Percentiles rank a stretch among this genome's conserved stretches.
Evolutionary conservation across 1,139 yeast species (phyloP).

Genomic region (Hemisphaericaspora subhashii): DNA sequence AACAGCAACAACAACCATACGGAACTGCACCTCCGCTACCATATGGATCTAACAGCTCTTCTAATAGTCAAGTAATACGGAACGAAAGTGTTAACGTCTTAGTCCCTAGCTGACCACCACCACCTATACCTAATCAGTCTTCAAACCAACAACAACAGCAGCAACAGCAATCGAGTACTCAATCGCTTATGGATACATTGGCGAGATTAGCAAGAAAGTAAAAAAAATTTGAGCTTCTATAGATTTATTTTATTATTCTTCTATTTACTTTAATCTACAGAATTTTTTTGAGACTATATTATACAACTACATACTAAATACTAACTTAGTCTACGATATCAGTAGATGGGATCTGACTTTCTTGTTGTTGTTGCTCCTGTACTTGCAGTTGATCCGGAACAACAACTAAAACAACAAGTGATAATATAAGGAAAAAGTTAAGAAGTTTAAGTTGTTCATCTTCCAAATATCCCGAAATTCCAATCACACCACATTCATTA

Average conservation of each 20-base stretch:
- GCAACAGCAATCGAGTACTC: conserved; percentile 17
- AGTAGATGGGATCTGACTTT: conserved; percentile 14
- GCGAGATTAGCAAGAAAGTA: conserved; percentile 32
- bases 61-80: conserved; percentile 26
- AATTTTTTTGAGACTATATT: neutral
- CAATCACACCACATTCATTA: conserved; percentile 81
- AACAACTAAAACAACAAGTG: no score
- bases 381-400: conserved; percentile 9
- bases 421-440: no score
- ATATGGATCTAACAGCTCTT: conserved; percentile 12
- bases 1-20: conserved; percentile 6
- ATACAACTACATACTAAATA: neutral
- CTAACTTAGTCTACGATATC: conserved; percentile 30
- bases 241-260: neutral
- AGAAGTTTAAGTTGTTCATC: conserved; percentile 74
- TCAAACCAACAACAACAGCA: conserved; percentile 12
- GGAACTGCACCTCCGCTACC: conserved; percentile 12
- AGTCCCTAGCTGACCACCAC: conserved; percentile 10
- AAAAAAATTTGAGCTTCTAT: conserved; percentile 2
- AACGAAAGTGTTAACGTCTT: conserved; percentile 2
- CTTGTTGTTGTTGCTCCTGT: conserved; percentile 8
- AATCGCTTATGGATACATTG: conserved; percentile 39
- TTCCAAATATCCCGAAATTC: conserved; percentile 74
- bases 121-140: no score
- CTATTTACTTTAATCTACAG: neutral